These are phyloP conservation scores for Geum urbanum DNA, from an alignment of 306 rosid species.

Conservation along the genomic window DNA sequence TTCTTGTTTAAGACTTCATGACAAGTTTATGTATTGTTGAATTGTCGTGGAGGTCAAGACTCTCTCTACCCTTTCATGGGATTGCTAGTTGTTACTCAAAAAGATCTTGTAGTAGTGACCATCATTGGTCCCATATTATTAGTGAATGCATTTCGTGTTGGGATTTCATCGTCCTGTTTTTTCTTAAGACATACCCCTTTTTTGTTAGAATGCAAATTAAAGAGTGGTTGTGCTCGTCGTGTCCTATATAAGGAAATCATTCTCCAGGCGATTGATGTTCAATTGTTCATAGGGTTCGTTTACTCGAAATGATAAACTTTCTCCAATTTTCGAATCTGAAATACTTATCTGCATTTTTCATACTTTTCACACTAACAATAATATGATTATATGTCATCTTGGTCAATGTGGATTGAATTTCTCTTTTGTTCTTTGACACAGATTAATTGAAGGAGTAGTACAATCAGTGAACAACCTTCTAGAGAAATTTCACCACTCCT, in stretches of 20 bases:
- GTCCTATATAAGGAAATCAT: not conserved
- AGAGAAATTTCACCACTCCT: conserved; percentile 94
- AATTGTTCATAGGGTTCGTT: not conserved
- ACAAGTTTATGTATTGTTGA: not conserved
- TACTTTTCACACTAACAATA: not conserved
- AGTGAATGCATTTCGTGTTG: not conserved
- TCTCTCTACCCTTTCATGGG: not conserved
- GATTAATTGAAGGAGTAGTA: conserved; percentile 87
- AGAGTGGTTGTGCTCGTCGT: not conserved
- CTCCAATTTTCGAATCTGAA: not conserved
- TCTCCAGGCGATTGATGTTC: not conserved
- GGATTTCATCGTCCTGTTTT: not conserved
- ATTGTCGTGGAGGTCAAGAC: not conserved
- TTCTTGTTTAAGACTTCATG: not conserved
- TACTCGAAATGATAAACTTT: not conserved
- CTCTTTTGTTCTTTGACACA: conserved; percentile 35
- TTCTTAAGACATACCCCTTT: not conserved
- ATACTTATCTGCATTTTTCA: not conserved
- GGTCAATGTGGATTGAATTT: conserved; percentile 23
- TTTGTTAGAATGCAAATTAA: not conserved
- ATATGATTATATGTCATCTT: conserved; percentile 1
- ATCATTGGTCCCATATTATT: not conserved
- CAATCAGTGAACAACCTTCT: conserved; percentile 93
- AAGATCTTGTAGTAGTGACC: not conserved
- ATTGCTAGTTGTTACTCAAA: not conserved